Conservation (phyloP, 23 red algal species). For the Gracilaria domingensis region DNA sequence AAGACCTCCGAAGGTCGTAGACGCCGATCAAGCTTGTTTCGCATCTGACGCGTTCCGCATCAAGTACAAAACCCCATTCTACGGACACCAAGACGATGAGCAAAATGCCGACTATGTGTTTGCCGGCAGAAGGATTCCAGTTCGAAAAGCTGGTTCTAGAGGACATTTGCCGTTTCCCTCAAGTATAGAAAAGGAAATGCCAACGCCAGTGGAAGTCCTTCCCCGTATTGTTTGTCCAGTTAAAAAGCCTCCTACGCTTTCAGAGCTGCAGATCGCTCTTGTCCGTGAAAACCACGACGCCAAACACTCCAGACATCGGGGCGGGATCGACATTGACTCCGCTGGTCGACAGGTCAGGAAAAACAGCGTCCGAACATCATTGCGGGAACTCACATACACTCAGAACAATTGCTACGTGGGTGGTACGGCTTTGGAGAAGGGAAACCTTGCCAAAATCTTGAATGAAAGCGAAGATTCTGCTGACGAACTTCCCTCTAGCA, state of each 20-base stretch:
- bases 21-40: slow-evolving; percentile 3
- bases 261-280: slow-evolving; percentile 29
- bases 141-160: slow-evolving; percentile 37
- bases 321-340: slow-evolving; percentile 47
- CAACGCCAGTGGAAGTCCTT: slow-evolving; percentile 43
- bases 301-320: neutral
- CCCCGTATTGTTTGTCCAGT: slow-evolving; percentile 53
- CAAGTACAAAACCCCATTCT: slow-evolving; percentile 57
- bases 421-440: neutral
- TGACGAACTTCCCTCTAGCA: slow-evolving; percentile 13
- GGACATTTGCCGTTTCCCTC: slow-evolving; percentile 46
- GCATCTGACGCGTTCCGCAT: slow-evolving; percentile 33
- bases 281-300: neutral
- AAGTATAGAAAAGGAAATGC: slow-evolving; percentile 15
- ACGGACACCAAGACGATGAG: slow-evolving; percentile 54
- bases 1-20: slow-evolving; percentile 41
- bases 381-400: slow-evolving; percentile 12
- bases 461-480: slow-evolving; percentile 17
- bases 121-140: slow-evolving; percentile 44
- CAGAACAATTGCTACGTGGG: neutral
- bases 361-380: neutral
- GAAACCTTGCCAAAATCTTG: slow-evolving; percentile 32
- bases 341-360: slow-evolving; percentile 51
- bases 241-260: slow-evolving; percentile 41
- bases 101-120: slow-evolving; percentile 14